Evolutionary conservation across 805 yeast species (phyloP), one percentile per base, ranked within the genome.

Genomic region (Lachancea nothofagi): DNA sequence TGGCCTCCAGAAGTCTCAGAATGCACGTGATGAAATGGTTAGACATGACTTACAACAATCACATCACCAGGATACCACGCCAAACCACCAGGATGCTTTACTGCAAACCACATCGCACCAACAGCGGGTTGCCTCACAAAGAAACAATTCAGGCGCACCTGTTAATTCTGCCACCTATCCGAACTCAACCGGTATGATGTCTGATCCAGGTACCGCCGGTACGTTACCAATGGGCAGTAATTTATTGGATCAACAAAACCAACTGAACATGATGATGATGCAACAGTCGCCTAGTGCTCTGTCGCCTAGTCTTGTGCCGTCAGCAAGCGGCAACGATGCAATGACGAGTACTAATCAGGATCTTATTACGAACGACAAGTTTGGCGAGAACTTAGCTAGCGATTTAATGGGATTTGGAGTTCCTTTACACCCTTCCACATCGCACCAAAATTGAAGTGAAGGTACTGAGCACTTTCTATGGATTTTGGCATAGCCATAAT

Each of bases 241-340:
- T 24, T 8, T 29, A 10, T 20, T 26, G 23, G 31, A 25, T 14
- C 38, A 38, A 15, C 34, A 37, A 14, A 29, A 24, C 7, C 33
- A 41, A 29, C 15, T 41, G 41, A 29, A 31, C 13, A 41, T 37
- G 41, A 41, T 41, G 44, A 41, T 37, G 41, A 33, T 39, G 38
- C 44, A 41, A n/a, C 38, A 41, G 17, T 26, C 31, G 12, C 44
- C 38, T 10, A 36, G 29, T 15, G 21, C 31, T 19, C 33, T 26
- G 7, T 30, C 36, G 4, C 32, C 36, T 12, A 27, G 21, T 7
- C 17, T 28, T 5, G 10, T 14, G 19, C 27, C 31, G 10, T 10
- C 25, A 25, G 12, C 10, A 7, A 17, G 12, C 22, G 24, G 24
- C 18, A 19, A 12, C 17, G 18, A 18, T 3, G 12, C 29, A n/a